Evolutionary conservation across 2,329 filamentous ascomycete species (phyloP).

Genomic region (Fusarium beomiforme): DNA sequence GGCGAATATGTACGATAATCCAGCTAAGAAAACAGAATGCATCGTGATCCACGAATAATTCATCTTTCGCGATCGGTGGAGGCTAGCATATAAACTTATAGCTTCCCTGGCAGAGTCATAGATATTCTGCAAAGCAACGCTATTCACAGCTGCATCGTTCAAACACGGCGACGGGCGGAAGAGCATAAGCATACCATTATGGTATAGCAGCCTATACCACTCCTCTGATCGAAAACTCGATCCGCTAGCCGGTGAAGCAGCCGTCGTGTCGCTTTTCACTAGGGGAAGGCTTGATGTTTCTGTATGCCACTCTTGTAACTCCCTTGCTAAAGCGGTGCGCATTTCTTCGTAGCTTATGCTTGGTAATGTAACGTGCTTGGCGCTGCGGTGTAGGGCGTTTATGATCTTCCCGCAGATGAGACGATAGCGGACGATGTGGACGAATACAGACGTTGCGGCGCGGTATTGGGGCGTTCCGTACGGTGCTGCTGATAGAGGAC

Average conservation of each 20-base stretch:
- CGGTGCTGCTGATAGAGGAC: constrained; percentile 23
- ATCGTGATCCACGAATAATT: constrained; percentile 62
- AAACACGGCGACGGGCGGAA: constrained; percentile 53
- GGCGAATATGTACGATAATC: constrained; percentile 56
- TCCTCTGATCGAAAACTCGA: constrained; percentile 54
- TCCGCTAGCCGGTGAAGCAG: constrained; percentile 33
- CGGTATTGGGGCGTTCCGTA: constrained; percentile 40
- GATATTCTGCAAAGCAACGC: constrained; percentile 48
- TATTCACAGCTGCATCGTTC: constrained; percentile 40
- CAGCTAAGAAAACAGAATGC: constrained; percentile 59
- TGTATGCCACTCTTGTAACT: constrained; percentile 47
- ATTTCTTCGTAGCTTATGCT: constrained; percentile 23
- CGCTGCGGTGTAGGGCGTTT: constrained; percentile 47
- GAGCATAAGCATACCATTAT: constrained; percentile 55
- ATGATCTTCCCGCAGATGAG: constrained; percentile 53
- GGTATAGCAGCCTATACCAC: constrained; percentile 56
- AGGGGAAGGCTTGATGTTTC: constrained; percentile 43
- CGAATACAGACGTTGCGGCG: constrained; percentile 47
- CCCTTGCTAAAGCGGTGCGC: constrained; percentile 38
- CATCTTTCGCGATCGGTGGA: constrained; percentile 56
- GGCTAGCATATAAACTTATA: constrained; percentile 54
- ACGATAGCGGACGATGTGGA: constrained; percentile 53
- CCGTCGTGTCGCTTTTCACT: constrained; percentile 35
- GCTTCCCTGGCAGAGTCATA: constrained; percentile 52
- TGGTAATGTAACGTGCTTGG: constrained; percentile 21